phyloP scores from a whole-genome alignment of 2,329 filamentous ascomycete species.

The Aspergillus cejpii region DNA sequence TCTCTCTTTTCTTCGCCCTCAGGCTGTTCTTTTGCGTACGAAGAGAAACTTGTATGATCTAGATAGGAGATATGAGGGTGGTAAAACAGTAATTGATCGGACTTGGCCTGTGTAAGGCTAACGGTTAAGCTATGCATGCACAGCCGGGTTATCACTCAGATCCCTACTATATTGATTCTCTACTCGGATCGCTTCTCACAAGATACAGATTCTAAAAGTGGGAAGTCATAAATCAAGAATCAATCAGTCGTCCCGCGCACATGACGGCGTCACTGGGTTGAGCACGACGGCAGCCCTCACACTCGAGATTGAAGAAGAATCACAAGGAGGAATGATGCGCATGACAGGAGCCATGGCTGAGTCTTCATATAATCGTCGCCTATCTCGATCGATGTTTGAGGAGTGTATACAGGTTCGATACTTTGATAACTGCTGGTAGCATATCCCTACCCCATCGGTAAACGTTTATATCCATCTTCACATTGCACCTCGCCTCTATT shows the following conservation, averaged over 20 bases:
- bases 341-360: background rate
- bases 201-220: no score
- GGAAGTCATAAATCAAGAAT: background rate
- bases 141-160: no score
- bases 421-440: no score
- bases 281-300: background rate
- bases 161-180: no score
- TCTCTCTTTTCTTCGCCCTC: conserved; percentile 1
- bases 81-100: background rate
- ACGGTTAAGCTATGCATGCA: background rate
- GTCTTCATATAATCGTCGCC: background rate
- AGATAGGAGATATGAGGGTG: background rate
- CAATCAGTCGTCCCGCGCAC: background rate
- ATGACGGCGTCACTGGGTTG: conserved; percentile 1
- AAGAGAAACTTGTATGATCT: background rate
- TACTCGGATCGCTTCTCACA: no score
- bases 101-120: background rate
- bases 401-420: no score
- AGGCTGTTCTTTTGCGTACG: conserved; percentile 2
- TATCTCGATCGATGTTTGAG: background rate
- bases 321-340: background rate
- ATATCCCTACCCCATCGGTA: no score
- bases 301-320: background rate
- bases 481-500: no score
- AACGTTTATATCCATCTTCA: no score